Evolutionary conservation across 768 basidiomycete species (phyloP), one percentile per base, ranked within the genome.

Genomic region (Phaeotremella skinneri): DNA sequence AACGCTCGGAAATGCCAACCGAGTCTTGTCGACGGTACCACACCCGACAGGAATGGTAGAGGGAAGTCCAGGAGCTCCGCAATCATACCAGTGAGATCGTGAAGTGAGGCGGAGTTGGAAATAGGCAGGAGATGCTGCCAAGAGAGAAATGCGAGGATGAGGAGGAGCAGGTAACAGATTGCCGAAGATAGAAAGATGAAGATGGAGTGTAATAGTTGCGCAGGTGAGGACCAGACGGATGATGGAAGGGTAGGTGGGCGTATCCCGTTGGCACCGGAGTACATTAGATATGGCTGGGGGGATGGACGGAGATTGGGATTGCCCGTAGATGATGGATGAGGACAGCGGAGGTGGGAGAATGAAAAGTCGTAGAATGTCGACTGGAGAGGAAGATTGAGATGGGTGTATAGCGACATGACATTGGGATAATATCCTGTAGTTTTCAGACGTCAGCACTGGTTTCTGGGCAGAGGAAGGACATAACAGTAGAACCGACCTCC

Each of bases 291-390:
- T 0, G 87, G 80, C 4, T 72, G 77, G 14, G 27, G 52, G 47
- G 20, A 5, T 16, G 9, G 51, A 20, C 31, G 49, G 45, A 7
- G 29, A 14, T 25, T 49, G 25, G 42, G 59, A 3, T 45, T 43
- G 11, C 43, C 45, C 34, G 76, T 69, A 2, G 74, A 64, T 47
- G 26, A n/a, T 13, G 32, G 41, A 6, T 45, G 13, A 32, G 37
- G 48, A 42, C 3, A 37, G 7, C 25, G 52, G 45, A 86, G 76
- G 30, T 77, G 75, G 9, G 85, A 85, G 78, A 89, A 89, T 0
- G 88, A 87, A 71, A 87, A 89, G 5, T 84, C 81, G 67, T 88
- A 89, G 68, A 87, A 81, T 7, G 80, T 77, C 55, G 79, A 68
- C 11, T 80, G 79, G 64, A 89, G 84, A 4, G 77, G 72, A 34